phyloP scores from a whole-genome alignment of 768 basidiomycete genomes.

The Suillus brevipes region DNA sequence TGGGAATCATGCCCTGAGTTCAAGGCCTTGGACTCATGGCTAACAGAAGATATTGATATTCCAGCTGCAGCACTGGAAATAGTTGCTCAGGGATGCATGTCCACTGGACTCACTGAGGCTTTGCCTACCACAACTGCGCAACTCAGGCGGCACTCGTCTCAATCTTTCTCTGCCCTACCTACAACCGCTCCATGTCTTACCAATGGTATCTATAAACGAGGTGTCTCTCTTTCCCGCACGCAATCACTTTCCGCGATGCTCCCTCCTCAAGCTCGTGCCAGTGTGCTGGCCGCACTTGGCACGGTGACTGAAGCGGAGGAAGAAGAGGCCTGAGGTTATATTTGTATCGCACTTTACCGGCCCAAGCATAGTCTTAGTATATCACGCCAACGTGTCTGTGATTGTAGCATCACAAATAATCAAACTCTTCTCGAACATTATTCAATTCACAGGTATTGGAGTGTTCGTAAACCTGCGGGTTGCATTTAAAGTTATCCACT shows the following conservation, averaged over 20 bases:
- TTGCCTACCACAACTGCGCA: not conserved
- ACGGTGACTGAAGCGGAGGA: not conserved
- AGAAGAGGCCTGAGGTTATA: not conserved
- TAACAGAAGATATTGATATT: not conserved
- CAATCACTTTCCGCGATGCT: conserved; percentile 2
- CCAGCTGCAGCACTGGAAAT: not conserved
- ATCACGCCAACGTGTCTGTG: not conserved
- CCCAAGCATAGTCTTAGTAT: not conserved
- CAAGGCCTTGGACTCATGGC: not conserved
- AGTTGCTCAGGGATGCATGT: not conserved
- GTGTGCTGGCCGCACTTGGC: not conserved
- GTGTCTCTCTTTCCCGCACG: not conserved
- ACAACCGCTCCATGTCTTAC: not conserved
- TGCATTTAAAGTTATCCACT: not conserved
- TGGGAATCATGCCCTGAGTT: not conserved
- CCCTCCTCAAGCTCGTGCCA: not conserved
- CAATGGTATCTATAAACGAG: not conserved
- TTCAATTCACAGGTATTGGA: not conserved
- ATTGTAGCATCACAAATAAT: not conserved
- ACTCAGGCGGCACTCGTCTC: not conserved
- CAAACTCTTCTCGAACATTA: not conserved
- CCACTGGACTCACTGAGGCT: not conserved
- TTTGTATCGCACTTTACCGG: not conserved
- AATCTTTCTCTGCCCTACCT: not conserved
- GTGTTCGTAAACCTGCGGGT: not conserved